Base-by-base conservation (phyloP, 768 basidiomycete species). In the Suillus occidentalis region DNA sequence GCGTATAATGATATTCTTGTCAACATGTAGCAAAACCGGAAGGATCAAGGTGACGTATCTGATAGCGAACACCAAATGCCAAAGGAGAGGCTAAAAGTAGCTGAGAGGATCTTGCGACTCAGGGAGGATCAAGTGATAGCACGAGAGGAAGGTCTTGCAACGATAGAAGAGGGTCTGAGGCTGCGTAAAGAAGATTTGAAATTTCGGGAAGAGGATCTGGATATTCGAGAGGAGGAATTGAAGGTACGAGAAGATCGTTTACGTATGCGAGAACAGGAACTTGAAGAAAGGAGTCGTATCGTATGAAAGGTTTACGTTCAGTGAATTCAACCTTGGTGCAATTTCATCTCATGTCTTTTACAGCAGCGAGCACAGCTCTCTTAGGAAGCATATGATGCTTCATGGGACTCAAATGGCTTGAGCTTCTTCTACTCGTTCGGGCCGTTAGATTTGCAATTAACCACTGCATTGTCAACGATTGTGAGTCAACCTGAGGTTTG, bases 241-340 rank as follows among this genome's bases (percentile, higher is more conserved):
- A 55, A 61, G 36, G 60, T 58, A 40, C 57, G 57, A 58, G 57
- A 40, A 39, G 37, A 58, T 28, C 57, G 25, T 25, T 58, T 58
- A 10, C 25, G 25, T 4, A 12, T 16, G 16, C 37, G 22, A 58
- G 57, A 58, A n/a, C 25, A 40, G 57, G 39, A 58, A 58, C 56
- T 58, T 6, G 56, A 58, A 40, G 57, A 58, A 58, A 58, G 37
- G 37, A 58, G 37, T 25, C 9, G n/a, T 4, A 22, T 10, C 4
- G 4, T 18, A 39, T 57, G 37, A 57, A 39, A 39, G 22, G 56
- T 39, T 25, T n/a, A 20, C 52, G 31, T 20, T 31, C 16, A 49
- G 22, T 50, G 49, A 18, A 34, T 55, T n/a, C 20, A 55, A 36
- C 53, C 20, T 36, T 13, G 53, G 6, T n/a, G 20, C 53, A 55